Conservation (phyloP, 2,329 filamentous ascomycete species). For the Biscogniauxia mediterranea region DNA sequence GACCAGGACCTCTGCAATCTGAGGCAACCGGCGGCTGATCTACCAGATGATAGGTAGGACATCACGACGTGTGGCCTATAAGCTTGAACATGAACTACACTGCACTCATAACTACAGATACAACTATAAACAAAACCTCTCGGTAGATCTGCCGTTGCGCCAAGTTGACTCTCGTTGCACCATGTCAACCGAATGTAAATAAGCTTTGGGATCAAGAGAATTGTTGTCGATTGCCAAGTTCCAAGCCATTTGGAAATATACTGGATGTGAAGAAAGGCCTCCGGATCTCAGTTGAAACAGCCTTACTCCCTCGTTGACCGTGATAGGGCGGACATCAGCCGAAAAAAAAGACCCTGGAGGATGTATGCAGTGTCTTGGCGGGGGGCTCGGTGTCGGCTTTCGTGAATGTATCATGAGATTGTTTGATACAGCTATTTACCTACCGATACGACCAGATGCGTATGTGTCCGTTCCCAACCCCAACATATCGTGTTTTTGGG, state of each 20-base stretch:
- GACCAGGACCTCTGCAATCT: conserved; percentile 16
- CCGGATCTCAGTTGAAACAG: not conserved
- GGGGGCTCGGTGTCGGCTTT: not conserved
- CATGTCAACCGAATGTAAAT: not conserved
- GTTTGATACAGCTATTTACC: not conserved
- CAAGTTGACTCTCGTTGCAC: not conserved
- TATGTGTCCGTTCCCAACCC: not conserved
- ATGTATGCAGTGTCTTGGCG: not conserved
- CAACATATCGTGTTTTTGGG: not conserved
- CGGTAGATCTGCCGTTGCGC: not conserved
- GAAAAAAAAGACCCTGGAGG: not conserved
- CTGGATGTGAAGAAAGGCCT: not conserved
- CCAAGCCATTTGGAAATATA: not conserved
- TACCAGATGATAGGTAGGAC: not conserved
- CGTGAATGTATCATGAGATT: not conserved
- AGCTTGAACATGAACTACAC: not conserved
- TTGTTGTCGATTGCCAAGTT: not conserved
- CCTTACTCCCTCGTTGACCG: not conserved
- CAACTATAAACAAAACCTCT: not conserved
- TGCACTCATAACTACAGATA: not conserved
- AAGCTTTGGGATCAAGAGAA: not conserved
- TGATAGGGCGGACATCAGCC: not conserved
- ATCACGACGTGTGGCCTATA: no score
- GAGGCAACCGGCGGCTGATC: not conserved
- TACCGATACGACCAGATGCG: no score